Evolutionary conservation across 805 yeast species (phyloP).

Genomic region (Metschnikowia baotianmanensis): DNA sequence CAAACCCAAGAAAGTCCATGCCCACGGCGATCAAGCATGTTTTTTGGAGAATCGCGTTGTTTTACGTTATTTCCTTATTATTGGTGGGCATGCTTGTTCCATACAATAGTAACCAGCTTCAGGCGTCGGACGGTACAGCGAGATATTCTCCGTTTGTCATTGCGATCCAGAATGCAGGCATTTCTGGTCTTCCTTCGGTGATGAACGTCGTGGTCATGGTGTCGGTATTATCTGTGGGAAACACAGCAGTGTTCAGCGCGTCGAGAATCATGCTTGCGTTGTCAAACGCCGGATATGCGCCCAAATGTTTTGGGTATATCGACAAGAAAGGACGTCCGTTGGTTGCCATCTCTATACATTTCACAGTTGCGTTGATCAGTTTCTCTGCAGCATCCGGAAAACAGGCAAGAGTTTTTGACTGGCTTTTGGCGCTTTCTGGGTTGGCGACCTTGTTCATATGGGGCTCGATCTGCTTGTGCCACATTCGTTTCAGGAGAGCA

Average conservation of each 20-base stretch:
- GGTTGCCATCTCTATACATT: constrained; percentile 33
- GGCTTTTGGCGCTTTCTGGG: constrained; percentile 28
- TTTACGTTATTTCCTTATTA: constrained; percentile 40
- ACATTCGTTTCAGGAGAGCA: constrained; percentile 27
- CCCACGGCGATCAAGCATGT: constrained; percentile 44
- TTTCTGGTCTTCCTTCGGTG: constrained; percentile 40
- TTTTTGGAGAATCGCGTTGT: constrained; percentile 41
- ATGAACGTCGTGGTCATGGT: constrained; percentile 41
- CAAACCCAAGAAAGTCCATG: constrained; percentile 37
- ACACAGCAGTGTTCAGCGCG: constrained; percentile 68
- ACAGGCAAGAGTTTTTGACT: constrained; percentile 22
- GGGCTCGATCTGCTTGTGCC: constrained; percentile 26
- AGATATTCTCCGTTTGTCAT: constrained; percentile 39
- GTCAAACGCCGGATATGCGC: constrained; percentile 70
- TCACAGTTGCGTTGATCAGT: constrained; percentile 55
- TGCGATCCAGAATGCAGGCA: constrained; percentile 41
- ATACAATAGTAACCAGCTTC: constrained; percentile 24
- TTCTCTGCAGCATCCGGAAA: constrained; percentile 48
- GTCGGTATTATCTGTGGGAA: constrained; percentile 52
- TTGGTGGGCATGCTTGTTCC: constrained; percentile 44
- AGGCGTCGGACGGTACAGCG: constrained; percentile 31
- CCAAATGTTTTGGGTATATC: constrained; percentile 44
- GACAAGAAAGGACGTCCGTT: constrained; percentile 43
- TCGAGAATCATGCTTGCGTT: constrained; percentile 67
- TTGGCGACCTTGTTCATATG: constrained; percentile 27